A percentile compares a stretch with the other conserved stretches of the same genome.
Conservation (phyloP, 768 basidiomycete species). For the Punctularia strigosozonata region DNA sequence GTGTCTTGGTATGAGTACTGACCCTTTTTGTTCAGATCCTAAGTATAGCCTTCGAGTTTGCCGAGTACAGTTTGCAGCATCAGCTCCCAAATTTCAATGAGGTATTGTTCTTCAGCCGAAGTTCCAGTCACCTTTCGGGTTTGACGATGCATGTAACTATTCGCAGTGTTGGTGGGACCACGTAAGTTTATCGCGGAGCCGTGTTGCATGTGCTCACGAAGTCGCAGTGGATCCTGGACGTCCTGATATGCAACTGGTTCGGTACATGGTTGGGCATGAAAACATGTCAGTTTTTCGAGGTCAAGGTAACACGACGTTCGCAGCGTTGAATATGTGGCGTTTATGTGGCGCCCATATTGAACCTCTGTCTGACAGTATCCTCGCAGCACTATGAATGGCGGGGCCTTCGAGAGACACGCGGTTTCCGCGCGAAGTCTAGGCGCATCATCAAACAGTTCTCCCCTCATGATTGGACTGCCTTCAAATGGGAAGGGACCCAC, state of each 20-base stretch:
- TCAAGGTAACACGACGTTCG: slow-evolving; percentile 43
- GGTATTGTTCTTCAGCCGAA: slow-evolving; percentile 31
- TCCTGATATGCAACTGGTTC: slow-evolving; percentile 80
- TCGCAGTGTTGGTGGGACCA: slow-evolving; percentile 88
- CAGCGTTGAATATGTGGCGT: background rate
- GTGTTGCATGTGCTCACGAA: background rate
- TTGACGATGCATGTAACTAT: slow-evolving; percentile 1
- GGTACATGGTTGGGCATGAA: slow-evolving; percentile 85
- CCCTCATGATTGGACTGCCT: slow-evolving; percentile 79
- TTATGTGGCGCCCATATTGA: background rate
- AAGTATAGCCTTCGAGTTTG: slow-evolving; percentile 79
- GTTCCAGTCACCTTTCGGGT: slow-evolving; percentile 10
- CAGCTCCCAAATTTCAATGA: slow-evolving; percentile 84
- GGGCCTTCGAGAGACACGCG: slow-evolving; percentile 66
- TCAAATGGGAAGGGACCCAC: slow-evolving; percentile 77
- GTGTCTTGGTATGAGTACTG: slow-evolving; percentile 7
- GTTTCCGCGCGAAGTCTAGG: slow-evolving; percentile 66
- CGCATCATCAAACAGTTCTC: slow-evolving; percentile 78
- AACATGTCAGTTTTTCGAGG: slow-evolving; percentile 77
- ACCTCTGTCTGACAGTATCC: slow-evolving; percentile 4
- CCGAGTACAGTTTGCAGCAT: slow-evolving; percentile 81
- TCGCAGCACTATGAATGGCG: slow-evolving; percentile 76
- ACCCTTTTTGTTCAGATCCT: slow-evolving; percentile 42
- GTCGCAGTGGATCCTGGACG: slow-evolving; percentile 73
- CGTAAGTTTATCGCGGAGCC: slow-evolving; percentile 30